Base-by-base conservation (phyloP, 305 asterid species). In the Plantago lanceolata region DNA sequence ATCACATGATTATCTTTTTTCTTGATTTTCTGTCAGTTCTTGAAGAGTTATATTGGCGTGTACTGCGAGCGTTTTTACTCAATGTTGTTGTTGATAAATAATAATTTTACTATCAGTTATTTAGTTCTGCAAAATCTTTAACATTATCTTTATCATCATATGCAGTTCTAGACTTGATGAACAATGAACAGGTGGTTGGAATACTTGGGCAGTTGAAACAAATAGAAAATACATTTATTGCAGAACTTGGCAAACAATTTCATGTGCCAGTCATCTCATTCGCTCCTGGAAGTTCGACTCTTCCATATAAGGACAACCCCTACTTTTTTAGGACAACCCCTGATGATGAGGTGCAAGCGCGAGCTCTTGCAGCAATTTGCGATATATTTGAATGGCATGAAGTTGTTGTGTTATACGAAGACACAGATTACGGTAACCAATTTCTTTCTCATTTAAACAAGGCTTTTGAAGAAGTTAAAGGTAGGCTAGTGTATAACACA, bases 251-350 rank as follows among this genome's bases (percentile, higher is more conserved):
- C 12, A 59, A 67, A 55, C 70, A 69, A 63, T 59, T 60, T 26
- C 82, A 40, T 37, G 81, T 84, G 8, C 89, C 95, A n/a, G 49
- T 84, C 21, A 61, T 82, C 57, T 84, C 92, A 29, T 74, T 82
- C 52, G 69, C 78, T 24, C 49, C 78, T 24, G 72, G 55, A 57
- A 78, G 64, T 19, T 73, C 78, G 9, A 60, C 40, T 37, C 12
- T 49, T 49, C 53, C 19, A 2, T 2, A 71, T 17, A 19, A 18
- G 4, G 67, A 68, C 21, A 49, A 49, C 14, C 12, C 0, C 14
- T 83, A 73, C 76, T 71, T 70, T 13, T n/a, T 87, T 48, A 71
- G 81, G 61, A 57, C 79, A 3, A 70, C 85, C 4, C 71, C 73
- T 0, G 81, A 81, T 43, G 81, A 85, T 57, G 55, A 65, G 9